Conservation (phyloP, 352 stramenopile genomes). For the Aphanomyces euteiches region DNA sequence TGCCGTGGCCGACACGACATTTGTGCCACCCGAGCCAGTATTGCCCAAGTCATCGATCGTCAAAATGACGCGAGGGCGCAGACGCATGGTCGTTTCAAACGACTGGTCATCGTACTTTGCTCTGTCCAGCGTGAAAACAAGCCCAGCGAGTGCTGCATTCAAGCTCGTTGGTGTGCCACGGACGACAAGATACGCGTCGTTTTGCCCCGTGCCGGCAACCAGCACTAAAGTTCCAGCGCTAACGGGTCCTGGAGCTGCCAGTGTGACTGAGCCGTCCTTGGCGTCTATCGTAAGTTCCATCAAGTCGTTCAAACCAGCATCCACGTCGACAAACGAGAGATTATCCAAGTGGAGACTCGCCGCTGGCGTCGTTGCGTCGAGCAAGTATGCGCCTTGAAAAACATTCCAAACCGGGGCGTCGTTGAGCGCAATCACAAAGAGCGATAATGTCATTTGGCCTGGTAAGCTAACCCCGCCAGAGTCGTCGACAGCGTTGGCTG, state of each 20-base stretch:
- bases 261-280: conserved; percentile 40
- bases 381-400: conserved; percentile 34
- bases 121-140: conserved; percentile 46
- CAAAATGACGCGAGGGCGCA: conserved; percentile 46
- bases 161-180: conserved; percentile 33
- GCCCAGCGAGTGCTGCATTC: conserved; percentile 43
- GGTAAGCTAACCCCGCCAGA: conserved; percentile 33
- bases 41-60: conserved; percentile 56
- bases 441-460: conserved; percentile 30
- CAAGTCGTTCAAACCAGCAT: conserved; percentile 33
- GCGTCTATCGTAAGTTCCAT: conserved; percentile 56
- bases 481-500: conserved; percentile 43
- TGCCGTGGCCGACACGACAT: conserved; percentile 39
- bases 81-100: conserved; percentile 11
- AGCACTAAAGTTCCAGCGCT: neutral
- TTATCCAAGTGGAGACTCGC: conserved; percentile 33
- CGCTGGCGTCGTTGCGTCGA: conserved; percentile 5
- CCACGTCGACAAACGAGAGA: conserved; percentile 50
- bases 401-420: conserved; percentile 54
- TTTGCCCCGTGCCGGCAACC: neutral
- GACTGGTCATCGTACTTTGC: conserved; percentile 37
- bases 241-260: conserved; percentile 23
- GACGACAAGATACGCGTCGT: conserved; percentile 2
- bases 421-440: conserved; percentile 52
- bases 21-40: conserved; percentile 48